Evolutionary conservation across 495 filamentous ascomycete genomes (phyloP), one percentile per base, ranked within the genome.

Genomic region (Xylaria cubensis): DNA sequence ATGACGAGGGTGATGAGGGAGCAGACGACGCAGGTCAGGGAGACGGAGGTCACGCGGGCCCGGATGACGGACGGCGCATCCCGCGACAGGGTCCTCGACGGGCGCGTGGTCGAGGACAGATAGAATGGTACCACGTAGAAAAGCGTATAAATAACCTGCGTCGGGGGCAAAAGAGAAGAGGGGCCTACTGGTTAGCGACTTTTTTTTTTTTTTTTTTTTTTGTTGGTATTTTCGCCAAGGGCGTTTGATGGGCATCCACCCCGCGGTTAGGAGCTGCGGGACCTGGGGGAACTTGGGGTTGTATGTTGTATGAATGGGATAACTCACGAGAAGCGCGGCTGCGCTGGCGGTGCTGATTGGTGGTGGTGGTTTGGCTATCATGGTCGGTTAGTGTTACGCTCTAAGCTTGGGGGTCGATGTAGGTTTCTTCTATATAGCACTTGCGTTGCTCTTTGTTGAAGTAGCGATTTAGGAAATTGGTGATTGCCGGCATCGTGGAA

Each of bases 71-170:
- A 92, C 24, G 96, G 94, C 26, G 92, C 89, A 88, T 98, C 95
- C 69, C 96, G 91, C 66, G 92, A 92, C 24, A 97, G 88, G 64
- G 86, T 89, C n/a, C 89, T 87, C 1, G 93, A 94, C 4, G 95
- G 94, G 24, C 94, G 91, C 7, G 94, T 96, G 39, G 88, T 84
- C 7, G 88, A 75, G 29, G 90, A 96, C 73, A 95, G 82, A 82
- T 98, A 98, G 86, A 99, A 93, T 42, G 96, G 94, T 42, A 93
- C 82, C 81, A 98, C 93, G 84, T 98, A 99, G 84, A 92, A 79
- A 70, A 93, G 77, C 5, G 94, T 97, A 79, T 95, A 93, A 69
- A 90, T 79, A 67, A 94, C 80, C 89, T 95, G 36, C 34, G 21
- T 26, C 29, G 12, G 29, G 41, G n/a, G 41, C 4, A 12, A 74